Evolutionary conservation across 2,329 filamentous ascomycete species (phyloP), one percentile per base, ranked within the genome.

Genomic region (Cercospora brassicicola): DNA sequence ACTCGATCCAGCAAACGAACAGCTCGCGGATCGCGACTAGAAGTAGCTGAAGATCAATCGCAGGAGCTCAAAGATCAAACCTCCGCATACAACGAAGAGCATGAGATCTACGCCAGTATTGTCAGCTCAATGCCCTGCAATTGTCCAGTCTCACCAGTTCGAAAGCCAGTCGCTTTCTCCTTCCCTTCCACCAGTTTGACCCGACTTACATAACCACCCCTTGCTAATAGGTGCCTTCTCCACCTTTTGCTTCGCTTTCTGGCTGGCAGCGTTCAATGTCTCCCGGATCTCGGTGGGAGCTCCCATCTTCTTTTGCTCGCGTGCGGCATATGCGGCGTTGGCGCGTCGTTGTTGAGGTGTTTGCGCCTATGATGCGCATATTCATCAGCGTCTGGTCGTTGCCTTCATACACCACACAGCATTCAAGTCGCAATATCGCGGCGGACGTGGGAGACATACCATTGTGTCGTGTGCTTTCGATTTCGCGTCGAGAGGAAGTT

Each of bases 311-410:
- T 84, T 83, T 78, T 91, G 88, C 79, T 94, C 89, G 64, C 87
- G 85, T 79, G 90, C 90, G 73, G 86, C 89, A 81, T 92, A 96
- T 81, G 91, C 90, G 77, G 87, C 87, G 83, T 95, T 95, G 71
- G 90, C 89, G 77, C 88, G 88, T 79, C 92, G 90, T 84, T 95
- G 92, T 81, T 92, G 87, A 74, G 90, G 91, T 73, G 92, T 95
- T 89, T 94, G 91, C 74, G 89, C 91, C 91, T 65, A 23, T 9
- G 0, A n/a, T 11, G 10, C 5, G 15, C 28, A 13, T 4, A 3
- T 13, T 20, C 0, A 28, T 64, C n/a, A 57, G 62, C 30, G 11
- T 13, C 13, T 7, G 26, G 39, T 2, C 7, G 2, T 11, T 20
- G 18, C 5, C 15, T n/a, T 45, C 8, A 1, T 23, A 2, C 3